Conservation (phyloP, 768 basidiomycete species). For the Trametes maxima region DNA sequence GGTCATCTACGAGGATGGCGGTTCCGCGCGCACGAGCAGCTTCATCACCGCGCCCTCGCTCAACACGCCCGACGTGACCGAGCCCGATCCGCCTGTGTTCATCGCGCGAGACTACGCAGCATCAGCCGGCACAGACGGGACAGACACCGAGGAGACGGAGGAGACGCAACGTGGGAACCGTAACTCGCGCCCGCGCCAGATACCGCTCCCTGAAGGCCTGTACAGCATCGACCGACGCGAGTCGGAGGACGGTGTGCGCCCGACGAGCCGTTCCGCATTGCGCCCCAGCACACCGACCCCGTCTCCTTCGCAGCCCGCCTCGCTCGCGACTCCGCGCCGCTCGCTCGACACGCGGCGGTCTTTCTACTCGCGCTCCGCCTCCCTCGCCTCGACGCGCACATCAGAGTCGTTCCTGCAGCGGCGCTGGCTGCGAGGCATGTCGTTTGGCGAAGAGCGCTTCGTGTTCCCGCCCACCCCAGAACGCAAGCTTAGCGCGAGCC, state of each 20-base stretch:
- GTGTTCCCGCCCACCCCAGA: constrained; percentile 3
- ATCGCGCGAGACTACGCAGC: constrained; percentile 17
- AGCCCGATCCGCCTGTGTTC: constrained; percentile 11
- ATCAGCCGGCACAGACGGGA: constrained; percentile 9
- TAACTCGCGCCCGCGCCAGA: constrained; percentile 1
- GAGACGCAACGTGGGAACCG: constrained; percentile 1
- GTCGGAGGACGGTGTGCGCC: neutral
- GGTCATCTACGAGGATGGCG: constrained; percentile 36
- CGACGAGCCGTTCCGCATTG: constrained; percentile 7
- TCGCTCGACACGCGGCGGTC: constrained; percentile 13
- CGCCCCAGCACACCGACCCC: constrained; percentile 12
- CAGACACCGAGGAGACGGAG: constrained; percentile 9
- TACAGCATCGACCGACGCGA: constrained; percentile 15
- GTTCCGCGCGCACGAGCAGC: constrained; percentile 32
- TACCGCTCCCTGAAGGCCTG: constrained; percentile 19
- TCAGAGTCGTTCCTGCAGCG: constrained; percentile 30
- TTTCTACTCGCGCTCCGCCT: constrained; percentile 17
- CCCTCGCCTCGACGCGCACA: constrained; percentile 12
- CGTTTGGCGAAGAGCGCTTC: constrained; percentile 26
- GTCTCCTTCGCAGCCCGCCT: constrained; percentile 16
- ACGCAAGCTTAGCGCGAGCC: constrained; percentile 8
- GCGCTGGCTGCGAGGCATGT: constrained; percentile 34
- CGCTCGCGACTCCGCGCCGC: constrained; percentile 18
- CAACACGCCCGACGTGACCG: constrained; percentile 21
- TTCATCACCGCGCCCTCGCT: constrained; percentile 37